Evolutionary conservation across 2,329 filamentous ascomycete genomes (phyloP).

Genomic region (Venturia effusa): DNA sequence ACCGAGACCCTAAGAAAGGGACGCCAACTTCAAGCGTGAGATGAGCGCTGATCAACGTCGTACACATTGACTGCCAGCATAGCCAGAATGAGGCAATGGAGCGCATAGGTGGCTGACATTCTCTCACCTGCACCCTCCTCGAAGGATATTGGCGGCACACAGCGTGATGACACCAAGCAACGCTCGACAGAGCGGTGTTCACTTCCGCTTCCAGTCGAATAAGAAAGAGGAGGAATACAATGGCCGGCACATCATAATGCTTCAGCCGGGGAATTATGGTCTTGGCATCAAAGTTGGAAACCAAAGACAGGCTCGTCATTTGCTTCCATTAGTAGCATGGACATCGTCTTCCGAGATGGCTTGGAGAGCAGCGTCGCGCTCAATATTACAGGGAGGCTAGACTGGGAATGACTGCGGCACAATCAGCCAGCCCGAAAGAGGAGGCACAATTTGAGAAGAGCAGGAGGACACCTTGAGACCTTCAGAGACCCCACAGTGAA

Average conservation of each 20-base stretch:
- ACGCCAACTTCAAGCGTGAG: background rate
- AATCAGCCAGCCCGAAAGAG: background rate
- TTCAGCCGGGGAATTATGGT: background rate
- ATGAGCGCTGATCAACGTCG: background rate
- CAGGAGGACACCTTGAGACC: background rate
- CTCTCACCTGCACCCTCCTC: background rate
- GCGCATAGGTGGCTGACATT: background rate
- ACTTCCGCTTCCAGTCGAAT: background rate
- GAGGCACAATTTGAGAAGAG: background rate
- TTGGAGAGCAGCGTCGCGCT: background rate
- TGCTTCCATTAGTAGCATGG: background rate
- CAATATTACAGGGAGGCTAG: background rate
- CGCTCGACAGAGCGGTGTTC: background rate
- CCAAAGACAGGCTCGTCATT: background rate
- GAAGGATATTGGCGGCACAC: background rate
- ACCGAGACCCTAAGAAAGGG: background rate
- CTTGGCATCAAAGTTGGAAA: background rate
- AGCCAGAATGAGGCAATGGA: background rate
- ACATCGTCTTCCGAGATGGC: background rate
- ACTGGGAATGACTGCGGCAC: background rate
- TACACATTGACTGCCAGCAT: background rate
- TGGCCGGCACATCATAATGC: background rate
- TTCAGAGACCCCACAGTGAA: background rate
- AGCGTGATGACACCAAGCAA: background rate
- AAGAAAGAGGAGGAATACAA: background rate